These are phyloP conservation scores for Castanospermum australe DNA, from an alignment of 306 rosid species.

Conservation along the genomic window DNA sequence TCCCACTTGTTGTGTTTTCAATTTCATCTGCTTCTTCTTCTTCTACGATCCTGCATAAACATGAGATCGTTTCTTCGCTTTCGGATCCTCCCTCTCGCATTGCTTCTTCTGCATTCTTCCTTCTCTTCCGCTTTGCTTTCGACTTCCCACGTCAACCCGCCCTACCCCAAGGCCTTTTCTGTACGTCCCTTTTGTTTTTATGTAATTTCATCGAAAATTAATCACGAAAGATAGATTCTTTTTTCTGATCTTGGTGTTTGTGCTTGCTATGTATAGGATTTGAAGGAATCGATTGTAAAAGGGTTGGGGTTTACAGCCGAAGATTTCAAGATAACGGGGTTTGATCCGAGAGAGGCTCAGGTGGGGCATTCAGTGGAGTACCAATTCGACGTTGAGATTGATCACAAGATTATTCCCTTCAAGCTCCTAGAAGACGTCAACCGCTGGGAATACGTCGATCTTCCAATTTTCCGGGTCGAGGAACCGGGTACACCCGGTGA, in stretches of 20 bases:
- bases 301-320: conserved; percentile 69
- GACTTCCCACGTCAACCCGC: conserved; percentile 36
- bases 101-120: conserved; percentile 23
- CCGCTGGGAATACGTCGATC: conserved; percentile 88
- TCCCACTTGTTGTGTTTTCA: too few species aligned
- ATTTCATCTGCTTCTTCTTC: too few species aligned
- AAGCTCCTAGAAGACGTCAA: conserved; percentile 81
- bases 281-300: conserved; percentile 76
- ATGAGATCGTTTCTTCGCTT: conserved; percentile 25
- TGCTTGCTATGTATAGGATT: conserved; percentile 47
- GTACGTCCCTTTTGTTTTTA: conserved; percentile 41
- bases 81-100: not conserved
- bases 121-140: conserved; percentile 39
- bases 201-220: too few species aligned
- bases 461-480: conserved; percentile 74
- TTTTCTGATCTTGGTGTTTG: not conserved
- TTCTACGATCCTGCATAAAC: too few species aligned
- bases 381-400: conserved; percentile 80
- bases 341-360: conserved; percentile 75
- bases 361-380: conserved; percentile 89
- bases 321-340: conserved; percentile 67
- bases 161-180: conserved; percentile 63
- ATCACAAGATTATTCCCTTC: conserved; percentile 65
- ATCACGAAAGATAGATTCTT: too few species aligned
- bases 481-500: conserved; percentile 31